Base-by-base conservation (phyloP, 495 filamentous ascomycete genomes). In the Glarea lozoyensis region DNA sequence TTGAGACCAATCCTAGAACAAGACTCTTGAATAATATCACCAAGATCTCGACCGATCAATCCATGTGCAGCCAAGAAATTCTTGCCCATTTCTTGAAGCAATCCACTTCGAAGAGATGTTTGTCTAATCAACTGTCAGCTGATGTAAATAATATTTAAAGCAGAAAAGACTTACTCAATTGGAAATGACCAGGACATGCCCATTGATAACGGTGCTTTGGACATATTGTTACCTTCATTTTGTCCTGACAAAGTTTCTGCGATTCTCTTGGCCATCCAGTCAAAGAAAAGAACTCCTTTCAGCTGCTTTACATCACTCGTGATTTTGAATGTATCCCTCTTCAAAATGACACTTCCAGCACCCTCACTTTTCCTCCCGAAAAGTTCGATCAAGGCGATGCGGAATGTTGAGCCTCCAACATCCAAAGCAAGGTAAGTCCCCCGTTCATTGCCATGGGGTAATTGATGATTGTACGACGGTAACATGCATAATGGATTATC, bases 121-220 rank as follows among this genome's bases (percentile, higher is more conserved):
- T 93, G 86, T 61, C 84, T 52, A 29, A 29, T 21, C 1, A 32
- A 20, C 16, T 30, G 51, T 58, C 36, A 55, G 51, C 47, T 47
- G 43, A 44, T 23, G 32, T 19, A 19, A 0, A 24, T 40, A 43
- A 58, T 32, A 64, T 27, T n/a, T 18, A 20, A 23, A 29, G 16
- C 16, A 23, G 48, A 25, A 20, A 39, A 20, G 50, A 70, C 67
- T 61, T 68, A 88, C 84, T 82, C 78, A 37, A 94, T 87, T 11
- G 87, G 87, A 55, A 94, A 94, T 60, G 84, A 88, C 70, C 87
- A 94, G 7, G 86, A 83, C 30, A 94, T 70, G 0, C 86, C 85
- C 66, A 90, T 61, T 2, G 68, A 64, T 44, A 54, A 24, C 22
- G 49, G 41, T 5, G 21, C 37, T 27, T 45, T 38, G 13, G 42